Percentiles rank a stretch among this genome's conserved stretches.
Conservation (phyloP, 2,329 filamentous ascomycete genomes). For the Sporothrix phasma region DNA sequence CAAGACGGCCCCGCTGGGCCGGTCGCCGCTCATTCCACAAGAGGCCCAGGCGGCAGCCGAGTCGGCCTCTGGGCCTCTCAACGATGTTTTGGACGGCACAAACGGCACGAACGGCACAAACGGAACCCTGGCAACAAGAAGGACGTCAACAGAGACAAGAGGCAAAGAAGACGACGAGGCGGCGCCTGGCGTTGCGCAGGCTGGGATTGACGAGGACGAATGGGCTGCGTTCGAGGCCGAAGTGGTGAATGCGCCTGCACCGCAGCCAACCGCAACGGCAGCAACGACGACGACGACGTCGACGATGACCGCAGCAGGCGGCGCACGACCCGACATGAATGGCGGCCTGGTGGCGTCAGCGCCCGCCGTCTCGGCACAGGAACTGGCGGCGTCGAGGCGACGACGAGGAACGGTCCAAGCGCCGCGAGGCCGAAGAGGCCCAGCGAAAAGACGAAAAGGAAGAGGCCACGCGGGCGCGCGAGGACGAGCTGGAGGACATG, state of each 20-base stretch:
- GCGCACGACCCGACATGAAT: not conserved
- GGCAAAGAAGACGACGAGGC: not conserved
- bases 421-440: conserved; percentile 45
- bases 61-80: not conserved
- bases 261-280: conserved; percentile 16
- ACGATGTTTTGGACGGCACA: not conserved
- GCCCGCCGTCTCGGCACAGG: conserved; percentile 54
- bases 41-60: conserved; percentile 15
- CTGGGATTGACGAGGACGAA: conserved; percentile 59
- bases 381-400: conserved; percentile 41
- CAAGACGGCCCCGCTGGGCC: conserved; percentile 28
- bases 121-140: conserved; percentile 11
- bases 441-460: conserved; percentile 59
- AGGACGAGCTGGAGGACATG: conserved; percentile 77
- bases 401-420: conserved; percentile 40
- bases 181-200: conserved; percentile 8
- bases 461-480: conserved; percentile 61
- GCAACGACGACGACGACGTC: too few relatives aligned
- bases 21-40: conserved; percentile 31
- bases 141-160: conserved; percentile 12
- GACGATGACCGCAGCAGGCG: too few relatives aligned
- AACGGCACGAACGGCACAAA: not conserved
- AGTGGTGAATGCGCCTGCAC: conserved; percentile 43
- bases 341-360: conserved; percentile 53
- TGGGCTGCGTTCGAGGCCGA: conserved; percentile 85